Base-by-base conservation (phyloP, 495 filamentous ascomycete species). In the Aspergillus wentii region DNA sequence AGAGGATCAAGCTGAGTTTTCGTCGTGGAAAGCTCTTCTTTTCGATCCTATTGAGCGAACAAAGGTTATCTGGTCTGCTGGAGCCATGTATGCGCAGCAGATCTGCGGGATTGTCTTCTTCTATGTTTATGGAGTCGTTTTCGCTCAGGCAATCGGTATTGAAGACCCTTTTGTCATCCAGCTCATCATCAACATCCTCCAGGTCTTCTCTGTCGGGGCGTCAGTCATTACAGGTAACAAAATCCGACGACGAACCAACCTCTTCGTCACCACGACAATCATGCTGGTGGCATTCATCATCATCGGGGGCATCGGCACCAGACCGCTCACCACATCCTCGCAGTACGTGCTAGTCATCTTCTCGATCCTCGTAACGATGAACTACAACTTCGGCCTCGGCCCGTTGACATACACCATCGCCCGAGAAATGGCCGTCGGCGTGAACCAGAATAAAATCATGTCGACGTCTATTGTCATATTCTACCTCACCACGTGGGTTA, bases 61-160 rank as follows among this genome's bases (percentile, higher is more conserved):
- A 9, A 68, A 68, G 40, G 41, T 65, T 10, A 41, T 64, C 22
- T 68, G 45, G 28, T 43, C 56, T 9, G 47, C 39, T 21, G 61
- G 63, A 17, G 57, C 43, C 30, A 54, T 68, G 53, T 53, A 54
- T 37, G 59, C 50, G 2, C 61, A 65, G 33, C 63, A 68, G 35
- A 62, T 68, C 41, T 54, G 50, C 40, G 61, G 63, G 16, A 68
- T 65, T 31, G 47, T 50, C n/a, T 68, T 61, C 39, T 65, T 48
- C 37, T 65, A 65, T 40, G 48, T 44, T 20, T 68, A 61, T 31
- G 64, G 64, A 13, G 56, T 61, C 0, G 52, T 68, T 17, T 65
- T 68, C 30, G 57, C 59, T 8, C 46, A 66, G 43, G 38, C 51
- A 11, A 53, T 68, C 21, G 63, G 63, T 16, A 41, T 60, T 14